Evolutionary conservation across 139 green algal species (phyloP).

Genomic region (Chlorella ohadii): DNA sequence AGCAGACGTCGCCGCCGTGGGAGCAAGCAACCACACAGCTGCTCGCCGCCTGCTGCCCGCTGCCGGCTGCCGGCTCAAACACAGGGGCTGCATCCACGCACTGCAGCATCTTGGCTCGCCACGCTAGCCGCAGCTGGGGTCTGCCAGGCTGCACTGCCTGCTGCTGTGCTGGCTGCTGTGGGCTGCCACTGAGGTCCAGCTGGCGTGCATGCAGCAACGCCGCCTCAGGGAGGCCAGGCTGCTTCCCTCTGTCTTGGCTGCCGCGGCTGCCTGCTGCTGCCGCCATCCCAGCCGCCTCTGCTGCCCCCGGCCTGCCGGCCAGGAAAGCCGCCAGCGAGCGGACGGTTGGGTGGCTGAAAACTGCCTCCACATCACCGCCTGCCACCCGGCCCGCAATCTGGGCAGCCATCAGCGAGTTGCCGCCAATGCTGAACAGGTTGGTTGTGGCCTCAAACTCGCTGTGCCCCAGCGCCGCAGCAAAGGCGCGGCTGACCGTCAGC

Average conservation of each 20-base stretch:
- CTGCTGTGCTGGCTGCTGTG: no score
- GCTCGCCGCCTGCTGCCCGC: not conserved
- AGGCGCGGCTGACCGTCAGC: slow-evolving; percentile 1
- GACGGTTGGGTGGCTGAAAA: slow-evolving; percentile 42
- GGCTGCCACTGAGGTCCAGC: not conserved
- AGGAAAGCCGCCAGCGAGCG: slow-evolving; percentile 23
- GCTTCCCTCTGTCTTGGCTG: no score
- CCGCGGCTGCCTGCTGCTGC: not conserved
- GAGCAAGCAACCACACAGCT: slow-evolving; percentile 56
- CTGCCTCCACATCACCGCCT: slow-evolving; percentile 13
- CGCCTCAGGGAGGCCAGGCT: not conserved
- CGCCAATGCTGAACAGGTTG: slow-evolving; percentile 58
- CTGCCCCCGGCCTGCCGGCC: not conserved
- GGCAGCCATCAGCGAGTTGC: slow-evolving; percentile 45
- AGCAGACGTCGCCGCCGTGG: slow-evolving; percentile 56
- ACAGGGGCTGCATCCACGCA: slow-evolving; percentile 43
- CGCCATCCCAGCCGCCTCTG: not conserved
- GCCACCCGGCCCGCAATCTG: slow-evolving; percentile 43
- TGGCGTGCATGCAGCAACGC: not conserved
- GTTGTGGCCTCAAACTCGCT: slow-evolving; percentile 46
- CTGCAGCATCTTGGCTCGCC: slow-evolving; percentile 29
- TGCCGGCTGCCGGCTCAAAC: not conserved
- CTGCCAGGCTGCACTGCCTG: not conserved
- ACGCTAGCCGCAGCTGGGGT: not conserved
- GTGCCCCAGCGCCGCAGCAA: slow-evolving; percentile 24